Evolutionary conservation across 176 grass and related monocot species (phyloP), one percentile per base, ranked within the genome.

Genomic region (Poa annua): DNA sequence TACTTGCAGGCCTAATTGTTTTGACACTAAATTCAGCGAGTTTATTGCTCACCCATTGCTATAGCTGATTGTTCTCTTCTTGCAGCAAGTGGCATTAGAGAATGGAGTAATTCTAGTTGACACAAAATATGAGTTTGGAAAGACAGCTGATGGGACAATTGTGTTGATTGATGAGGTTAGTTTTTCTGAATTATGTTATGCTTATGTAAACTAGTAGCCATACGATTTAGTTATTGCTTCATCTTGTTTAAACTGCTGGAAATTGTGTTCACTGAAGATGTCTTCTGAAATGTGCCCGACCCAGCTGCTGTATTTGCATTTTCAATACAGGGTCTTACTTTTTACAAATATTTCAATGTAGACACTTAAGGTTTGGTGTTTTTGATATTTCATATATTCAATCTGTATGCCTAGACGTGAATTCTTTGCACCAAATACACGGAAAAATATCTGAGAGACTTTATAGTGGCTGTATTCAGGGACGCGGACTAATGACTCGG

Each of bases 81-180:
- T 94, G 74, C 91, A 98, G 96, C 38, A 95, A 95, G 89, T 98
- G 67, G 92, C 93, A 38, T 76, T 87, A 57, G 74, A 95, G 81
- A 92, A 95, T 90, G 92, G 91, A 74, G 84, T 98, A 24, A 82
- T 95, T 86, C 77, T 98, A 62, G 93, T 95, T 74, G 96, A 95
- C 74, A 98, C 92, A 67, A 98, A 98, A 68, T 98, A 98, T 87
- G 96, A 98, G 78, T 98, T 98, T 55, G 92, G 96, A 53, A 98
- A 98, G 83, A 77, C 88, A 86, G 55, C 64, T 81, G 93, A 95
- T 79, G 96, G 96, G 61, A 93, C 87, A 57, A 90, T 98, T 22
- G 57, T 98, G 83, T 90, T 98, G 78, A 90, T 98, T 65, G 93
- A 98, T 87, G 96, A 98, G 96, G 96, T 98, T 73, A 25, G 38